These are phyloP conservation scores for Mycena polygramma DNA, from an alignment of 768 basidiomycete species.

Conservation along the genomic window DNA sequence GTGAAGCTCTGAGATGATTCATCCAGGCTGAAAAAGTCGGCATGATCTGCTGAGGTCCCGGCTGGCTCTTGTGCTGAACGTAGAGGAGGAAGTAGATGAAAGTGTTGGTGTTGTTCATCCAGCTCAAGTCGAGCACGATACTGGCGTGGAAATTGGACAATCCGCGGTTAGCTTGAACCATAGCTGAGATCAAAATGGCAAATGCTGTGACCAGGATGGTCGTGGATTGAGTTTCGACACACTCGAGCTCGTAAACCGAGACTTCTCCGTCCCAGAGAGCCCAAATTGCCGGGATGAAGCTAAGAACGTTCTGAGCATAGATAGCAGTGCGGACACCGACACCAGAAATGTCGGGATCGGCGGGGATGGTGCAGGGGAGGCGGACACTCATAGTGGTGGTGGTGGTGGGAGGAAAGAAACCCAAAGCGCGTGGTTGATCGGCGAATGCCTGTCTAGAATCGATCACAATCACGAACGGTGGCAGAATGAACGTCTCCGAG, in stretches of 20 bases:
- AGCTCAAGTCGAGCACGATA: conserved; percentile 1
- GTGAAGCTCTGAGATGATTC: not conserved
- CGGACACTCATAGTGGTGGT: too few species aligned
- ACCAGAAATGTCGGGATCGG: conserved; percentile 14
- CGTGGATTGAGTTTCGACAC: conserved; percentile 14
- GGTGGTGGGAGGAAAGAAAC: too few species aligned
- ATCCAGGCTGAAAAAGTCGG: not conserved
- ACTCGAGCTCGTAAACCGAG: not conserved
- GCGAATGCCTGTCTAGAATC: too few species aligned
- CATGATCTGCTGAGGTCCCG: not conserved
- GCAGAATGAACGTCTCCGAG: too few species aligned
- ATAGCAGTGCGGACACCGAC: conserved; percentile 26
- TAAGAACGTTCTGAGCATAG: conserved; percentile 25
- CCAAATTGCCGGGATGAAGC: conserved; percentile 5
- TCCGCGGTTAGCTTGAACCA: conserved; percentile 20
- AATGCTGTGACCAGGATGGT: conserved; percentile 33
- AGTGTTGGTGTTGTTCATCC: conserved; percentile 18
- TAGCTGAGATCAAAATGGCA: conserved; percentile 32
- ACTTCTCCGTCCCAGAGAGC: conserved; percentile 24
- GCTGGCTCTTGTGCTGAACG: conserved; percentile 1
- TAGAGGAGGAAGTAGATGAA: conserved; percentile 14
- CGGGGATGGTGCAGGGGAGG: too few species aligned
- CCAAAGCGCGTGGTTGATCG: too few species aligned
- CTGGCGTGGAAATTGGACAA: conserved; percentile 7
- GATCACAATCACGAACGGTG: too few species aligned